These are phyloP conservation scores for Picochlorum costavermella DNA, from an alignment of 139 green algal species.

Conservation along the genomic window DNA sequence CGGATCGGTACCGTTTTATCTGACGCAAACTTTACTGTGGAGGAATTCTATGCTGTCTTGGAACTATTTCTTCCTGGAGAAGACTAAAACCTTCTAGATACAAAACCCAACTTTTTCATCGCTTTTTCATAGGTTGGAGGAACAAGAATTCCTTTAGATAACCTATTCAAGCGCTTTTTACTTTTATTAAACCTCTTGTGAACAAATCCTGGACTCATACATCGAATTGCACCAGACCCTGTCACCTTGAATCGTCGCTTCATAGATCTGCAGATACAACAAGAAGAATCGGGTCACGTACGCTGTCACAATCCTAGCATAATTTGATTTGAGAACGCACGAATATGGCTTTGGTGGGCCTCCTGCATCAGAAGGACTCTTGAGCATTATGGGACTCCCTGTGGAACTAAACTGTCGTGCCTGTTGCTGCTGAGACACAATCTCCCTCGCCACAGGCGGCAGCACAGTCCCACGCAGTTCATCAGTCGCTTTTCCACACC, in stretches of 20 bases:
- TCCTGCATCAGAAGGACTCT: slow-evolving; percentile 2
- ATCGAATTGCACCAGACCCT: slow-evolving; percentile 24
- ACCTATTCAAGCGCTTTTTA: slow-evolving; percentile 8
- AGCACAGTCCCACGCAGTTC: no score
- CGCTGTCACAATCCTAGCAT: no score
- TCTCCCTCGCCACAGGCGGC: no score
- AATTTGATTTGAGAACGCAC: neutral
- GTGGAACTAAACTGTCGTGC: no score
- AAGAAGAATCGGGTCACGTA: no score
- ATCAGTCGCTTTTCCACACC: no score
- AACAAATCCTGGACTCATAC: slow-evolving; percentile 24
- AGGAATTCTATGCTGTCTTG: slow-evolving; percentile 30
- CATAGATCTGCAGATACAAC: slow-evolving; percentile 22
- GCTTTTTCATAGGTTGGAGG: slow-evolving; percentile 23
- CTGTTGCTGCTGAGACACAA: no score
- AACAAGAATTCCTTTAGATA: slow-evolving; percentile 14
- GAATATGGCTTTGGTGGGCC: neutral
- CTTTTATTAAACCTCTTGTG: slow-evolving; percentile 42
- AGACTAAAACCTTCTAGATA: slow-evolving; percentile 15
- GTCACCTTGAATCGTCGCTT: slow-evolving; percentile 41
- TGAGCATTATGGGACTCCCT: neutral
- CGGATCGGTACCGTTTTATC: slow-evolving; percentile 13
- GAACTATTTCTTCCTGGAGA: slow-evolving; percentile 4
- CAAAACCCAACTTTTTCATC: slow-evolving; percentile 30
- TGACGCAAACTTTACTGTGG: slow-evolving; percentile 17